Percentiles rank a stretch among this genome's conserved stretches.
phyloP scores from a whole-genome alignment of 2,329 filamentous ascomycete genomes.

The Byssochlamys sp. region DNA sequence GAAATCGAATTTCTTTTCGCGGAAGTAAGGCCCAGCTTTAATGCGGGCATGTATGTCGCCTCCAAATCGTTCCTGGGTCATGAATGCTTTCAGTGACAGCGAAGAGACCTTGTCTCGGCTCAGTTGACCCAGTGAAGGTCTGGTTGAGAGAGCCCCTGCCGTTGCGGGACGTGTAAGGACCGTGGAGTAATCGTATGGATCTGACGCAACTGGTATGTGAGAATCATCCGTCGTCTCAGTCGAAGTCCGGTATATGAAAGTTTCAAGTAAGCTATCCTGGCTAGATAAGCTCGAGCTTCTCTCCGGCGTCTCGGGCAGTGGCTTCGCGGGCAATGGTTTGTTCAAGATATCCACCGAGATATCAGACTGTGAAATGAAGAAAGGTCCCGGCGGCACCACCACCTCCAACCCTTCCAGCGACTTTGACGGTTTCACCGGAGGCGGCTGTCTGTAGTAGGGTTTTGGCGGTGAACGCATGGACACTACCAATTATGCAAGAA shows the following conservation, averaged over 20 bases:
- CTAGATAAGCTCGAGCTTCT: conserved; percentile 6
- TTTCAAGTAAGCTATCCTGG: conserved; percentile 4
- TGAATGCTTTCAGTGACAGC: conserved; percentile 11
- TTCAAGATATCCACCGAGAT: conserved; percentile 20
- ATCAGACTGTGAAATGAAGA: conserved; percentile 11
- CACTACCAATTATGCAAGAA: not conserved
- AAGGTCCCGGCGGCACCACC: conserved; percentile 22
- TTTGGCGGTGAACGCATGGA: conserved; percentile 8
- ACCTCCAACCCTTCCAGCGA: conserved; percentile 30
- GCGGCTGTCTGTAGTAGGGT: conserved; percentile 15
- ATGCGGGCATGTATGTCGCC: conserved; percentile 10
- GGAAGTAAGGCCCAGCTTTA: conserved; percentile 27
- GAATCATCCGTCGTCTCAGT: not conserved
- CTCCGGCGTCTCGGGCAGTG: conserved; percentile 4
- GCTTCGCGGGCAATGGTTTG: conserved; percentile 8
- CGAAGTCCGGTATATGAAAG: conserved; percentile 1
- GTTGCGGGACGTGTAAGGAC: not conserved
- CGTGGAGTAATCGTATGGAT: not conserved
- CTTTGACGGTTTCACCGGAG: conserved; percentile 24
- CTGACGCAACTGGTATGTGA: not conserved
- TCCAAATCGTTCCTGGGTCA: conserved; percentile 18
- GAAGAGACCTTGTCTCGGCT: conserved; percentile 4
- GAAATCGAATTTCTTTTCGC: conserved; percentile 34
- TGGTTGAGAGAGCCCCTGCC: not conserved
- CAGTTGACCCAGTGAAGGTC: not conserved